Conservation (phyloP, 2,329 filamentous ascomycete genomes). For the Leptographium wingfieldii region DNA sequence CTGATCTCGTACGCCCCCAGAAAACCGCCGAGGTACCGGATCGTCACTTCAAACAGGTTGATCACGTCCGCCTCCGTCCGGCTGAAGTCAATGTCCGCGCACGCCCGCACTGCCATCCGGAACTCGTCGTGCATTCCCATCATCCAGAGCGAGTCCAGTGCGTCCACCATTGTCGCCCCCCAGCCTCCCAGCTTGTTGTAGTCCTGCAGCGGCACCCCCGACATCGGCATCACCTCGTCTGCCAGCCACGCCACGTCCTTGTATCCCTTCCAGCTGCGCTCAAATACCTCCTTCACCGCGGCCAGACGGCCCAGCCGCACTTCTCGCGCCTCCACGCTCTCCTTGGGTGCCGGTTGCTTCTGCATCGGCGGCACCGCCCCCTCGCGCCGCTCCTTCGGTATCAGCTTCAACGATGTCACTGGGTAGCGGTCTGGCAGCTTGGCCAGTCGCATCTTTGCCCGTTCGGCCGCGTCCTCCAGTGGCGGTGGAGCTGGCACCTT, state of each 20-base stretch:
- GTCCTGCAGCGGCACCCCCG: slow-evolving; percentile 36
- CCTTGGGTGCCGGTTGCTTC: slow-evolving; percentile 34
- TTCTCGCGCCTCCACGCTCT: slow-evolving; percentile 22
- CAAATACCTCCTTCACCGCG: slow-evolving; percentile 37
- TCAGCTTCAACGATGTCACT: slow-evolving; percentile 18
- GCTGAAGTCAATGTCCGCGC: slow-evolving; percentile 48
- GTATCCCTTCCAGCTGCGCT: slow-evolving; percentile 48
- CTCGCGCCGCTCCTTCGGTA: slow-evolving; percentile 23
- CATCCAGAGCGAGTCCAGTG: slow-evolving; percentile 61
- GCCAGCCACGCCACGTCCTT: slow-evolving; percentile 49
- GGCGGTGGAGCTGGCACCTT: slow-evolving; percentile 5
- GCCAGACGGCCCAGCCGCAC: slow-evolving; percentile 25
- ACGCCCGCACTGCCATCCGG: slow-evolving; percentile 45
- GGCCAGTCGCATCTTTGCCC: slow-evolving; percentile 11
- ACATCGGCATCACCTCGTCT: slow-evolving; percentile 49
- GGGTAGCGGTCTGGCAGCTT: slow-evolving; percentile 23
- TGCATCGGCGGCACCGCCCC: slow-evolving; percentile 49
- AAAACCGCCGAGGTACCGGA: slow-evolving; percentile 58
- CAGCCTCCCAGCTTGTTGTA: slow-evolving; percentile 43
- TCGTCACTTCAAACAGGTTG: slow-evolving; percentile 60
- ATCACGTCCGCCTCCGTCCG: slow-evolving; percentile 35
- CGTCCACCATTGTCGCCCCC: slow-evolving; percentile 55
- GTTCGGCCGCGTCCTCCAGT: background rate
- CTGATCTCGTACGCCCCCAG: slow-evolving; percentile 59
- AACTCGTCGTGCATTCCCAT: slow-evolving; percentile 57